Base-by-base conservation (phyloP, 805 yeast species). In the Schwanniomyces yamadae region DNA sequence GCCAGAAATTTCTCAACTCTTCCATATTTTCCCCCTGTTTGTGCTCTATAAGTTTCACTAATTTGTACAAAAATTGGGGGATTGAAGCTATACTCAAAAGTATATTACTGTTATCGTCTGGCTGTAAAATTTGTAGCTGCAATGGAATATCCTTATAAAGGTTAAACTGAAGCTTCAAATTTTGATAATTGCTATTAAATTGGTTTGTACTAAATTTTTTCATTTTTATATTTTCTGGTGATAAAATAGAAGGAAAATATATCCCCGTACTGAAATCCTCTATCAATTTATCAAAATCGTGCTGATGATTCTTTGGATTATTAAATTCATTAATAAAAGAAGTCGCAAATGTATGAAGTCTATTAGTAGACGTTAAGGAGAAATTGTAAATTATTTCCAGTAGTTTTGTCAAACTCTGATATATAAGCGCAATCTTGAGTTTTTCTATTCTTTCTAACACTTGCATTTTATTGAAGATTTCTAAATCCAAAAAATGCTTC, bases 141-240 rank as follows among this genome's bases (percentile, higher is more conserved):
- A 69, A 49, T 6, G 71, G 65, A 16, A 68, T 52, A 39, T 69
- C 74, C 39, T 62, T 63, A 44, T 44, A 68, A 11, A 69, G 45
- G 40, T 69, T 64, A 44, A 67, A 69, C 34, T 59, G 58, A 21
- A 50, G 47, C 37, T 54, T 61, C 35, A 69, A 49, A 40, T 66
- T 66, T 36, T 69, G 74, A 35, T 56, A 63, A 28, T 54, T 57
- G 27, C 57, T 62, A 36, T 55, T 57, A 12, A 56, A 41, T 29
- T 55, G 64, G 19, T 51, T 44, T 3, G 60, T 47, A 35, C 51
- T 51, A 26, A 42, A 41, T 20, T 50, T 56, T 18, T 46, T 45
- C 13, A 46, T 50, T 13, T 42, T 27, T 28, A 56, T 39, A 16
- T 47, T 48, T 4, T 54, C 56, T 1, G 70, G 66, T 1, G 64